phyloP scores from a whole-genome alignment of 208 protist genomes.

The Leishmania guyanensis region DNA sequence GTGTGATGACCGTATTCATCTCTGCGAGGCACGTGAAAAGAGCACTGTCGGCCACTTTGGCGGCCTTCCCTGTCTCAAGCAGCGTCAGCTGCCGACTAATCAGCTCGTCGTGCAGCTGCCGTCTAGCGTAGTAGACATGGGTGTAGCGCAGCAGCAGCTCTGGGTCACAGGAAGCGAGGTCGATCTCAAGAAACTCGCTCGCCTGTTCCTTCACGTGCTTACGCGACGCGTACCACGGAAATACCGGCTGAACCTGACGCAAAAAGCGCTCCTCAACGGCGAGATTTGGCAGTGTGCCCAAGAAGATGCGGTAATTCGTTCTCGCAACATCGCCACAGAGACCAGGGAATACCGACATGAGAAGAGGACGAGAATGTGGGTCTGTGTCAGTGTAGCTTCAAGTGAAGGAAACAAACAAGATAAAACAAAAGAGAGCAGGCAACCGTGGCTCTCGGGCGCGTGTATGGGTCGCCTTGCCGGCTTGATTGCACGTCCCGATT shows the following conservation, averaged over 20 bases:
- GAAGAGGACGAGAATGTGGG: not conserved
- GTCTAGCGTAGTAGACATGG: constrained; percentile 83
- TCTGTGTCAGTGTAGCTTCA: not conserved
- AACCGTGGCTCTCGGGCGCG: not conserved
- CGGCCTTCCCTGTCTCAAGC: constrained; percentile 76
- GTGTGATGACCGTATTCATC: constrained; percentile 52
- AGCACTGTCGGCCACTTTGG: constrained; percentile 56
- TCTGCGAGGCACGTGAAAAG: constrained; percentile 61
- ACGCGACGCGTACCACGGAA: constrained; percentile 82
- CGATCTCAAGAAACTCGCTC: constrained; percentile 89
- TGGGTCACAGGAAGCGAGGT: constrained; percentile 81
- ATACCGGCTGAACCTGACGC: constrained; percentile 79
- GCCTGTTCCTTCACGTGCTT: constrained; percentile 89
- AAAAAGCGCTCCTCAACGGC: constrained; percentile 80
- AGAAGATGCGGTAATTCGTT: constrained; percentile 75
- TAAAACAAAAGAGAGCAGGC: not conserved
- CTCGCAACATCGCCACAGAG: constrained; percentile 77
- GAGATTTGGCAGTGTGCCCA: constrained; percentile 73
- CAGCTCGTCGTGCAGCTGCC: constrained; percentile 76
- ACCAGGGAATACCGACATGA: constrained; percentile 78
- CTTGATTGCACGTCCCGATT: not conserved
- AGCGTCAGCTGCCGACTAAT: constrained; percentile 81
- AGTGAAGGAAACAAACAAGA: not conserved
- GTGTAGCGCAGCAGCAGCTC: constrained; percentile 87
- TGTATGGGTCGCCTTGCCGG: not conserved